Evolutionary conservation across 441 rosid genomes (phyloP).

Genomic region (Gossypium gossypioides): DNA sequence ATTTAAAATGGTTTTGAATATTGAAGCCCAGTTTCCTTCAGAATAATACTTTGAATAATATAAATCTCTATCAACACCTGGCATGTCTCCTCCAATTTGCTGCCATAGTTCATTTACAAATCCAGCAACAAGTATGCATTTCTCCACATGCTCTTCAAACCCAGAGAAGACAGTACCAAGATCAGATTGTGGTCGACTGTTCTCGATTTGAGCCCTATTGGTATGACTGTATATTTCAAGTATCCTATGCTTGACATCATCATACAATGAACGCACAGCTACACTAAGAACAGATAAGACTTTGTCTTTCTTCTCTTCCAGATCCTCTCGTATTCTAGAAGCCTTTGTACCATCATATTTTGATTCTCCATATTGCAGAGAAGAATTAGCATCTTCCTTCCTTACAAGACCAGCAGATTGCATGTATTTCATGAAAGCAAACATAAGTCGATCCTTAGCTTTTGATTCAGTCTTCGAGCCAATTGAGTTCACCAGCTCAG

Average conservation of each 20-base stretch:
- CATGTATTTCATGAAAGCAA: conserved; percentile 64
- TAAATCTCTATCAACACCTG: conserved; percentile 23
- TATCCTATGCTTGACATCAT: conserved; percentile 49
- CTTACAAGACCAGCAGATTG: conserved; percentile 52
- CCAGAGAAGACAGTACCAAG: conserved; percentile 42
- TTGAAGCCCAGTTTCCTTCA: conserved; percentile 57
- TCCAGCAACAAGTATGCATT: conserved; percentile 54
- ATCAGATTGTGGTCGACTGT: conserved; percentile 27
- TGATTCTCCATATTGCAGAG: conserved; percentile 28
- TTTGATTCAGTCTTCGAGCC: conserved; percentile 62
- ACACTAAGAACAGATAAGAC: conserved; percentile 44
- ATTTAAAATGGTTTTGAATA: conserved; percentile 50
- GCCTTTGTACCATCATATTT: conserved; percentile 34
- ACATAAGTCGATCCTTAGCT: conserved; percentile 76
- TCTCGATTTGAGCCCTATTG: conserved; percentile 33
- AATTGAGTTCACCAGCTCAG: conserved; percentile 57
- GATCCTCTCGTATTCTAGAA: conserved; percentile 27
- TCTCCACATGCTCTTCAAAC: conserved; percentile 84
- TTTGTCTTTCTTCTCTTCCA: conserved; percentile 60
- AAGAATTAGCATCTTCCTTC: conserved; percentile 40
- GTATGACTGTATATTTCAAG: conserved; percentile 37
- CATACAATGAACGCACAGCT: conserved; percentile 59
- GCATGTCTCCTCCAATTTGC: conserved; percentile 37
- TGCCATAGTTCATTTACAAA: conserved; percentile 56
- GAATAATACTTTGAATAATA: conserved; percentile 26